These are phyloP conservation scores for Trichosporon faecale DNA, from an alignment of 1,284 basidiomycete species.

Conservation along the genomic window DNA sequence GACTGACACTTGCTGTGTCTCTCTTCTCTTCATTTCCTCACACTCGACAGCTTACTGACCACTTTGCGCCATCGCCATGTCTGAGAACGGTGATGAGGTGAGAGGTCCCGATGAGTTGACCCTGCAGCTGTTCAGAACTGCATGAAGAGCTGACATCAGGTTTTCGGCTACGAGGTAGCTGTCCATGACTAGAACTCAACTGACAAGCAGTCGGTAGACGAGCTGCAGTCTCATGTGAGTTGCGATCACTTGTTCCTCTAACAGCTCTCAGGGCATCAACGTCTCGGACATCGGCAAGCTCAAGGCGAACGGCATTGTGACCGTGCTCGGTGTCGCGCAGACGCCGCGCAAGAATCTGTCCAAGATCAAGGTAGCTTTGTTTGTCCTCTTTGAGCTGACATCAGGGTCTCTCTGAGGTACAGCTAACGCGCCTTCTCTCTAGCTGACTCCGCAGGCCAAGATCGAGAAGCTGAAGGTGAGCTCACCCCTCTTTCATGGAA, in stretches of 20 bases:
- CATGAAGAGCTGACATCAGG: conserved; percentile 2
- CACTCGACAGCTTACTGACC: conserved; percentile 1
- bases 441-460: conserved; percentile 60
- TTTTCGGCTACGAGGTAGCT: conserved; percentile 29
- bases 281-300: conserved; percentile 90
- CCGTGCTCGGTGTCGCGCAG: conserved; percentile 56
- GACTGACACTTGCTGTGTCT: not conserved
- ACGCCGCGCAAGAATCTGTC: conserved; percentile 79
- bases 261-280: conserved; percentile 72
- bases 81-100: conserved; percentile 38
- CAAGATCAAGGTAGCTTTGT: conserved; percentile 73
- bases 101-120: conserved; percentile 9
- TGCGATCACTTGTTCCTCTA: conserved; percentile 10
- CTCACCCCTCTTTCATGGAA: not conserved
- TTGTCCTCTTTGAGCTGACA: not conserved
- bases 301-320: conserved; percentile 61
- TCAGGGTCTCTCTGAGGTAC: conserved; percentile 47
- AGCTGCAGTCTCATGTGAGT: conserved; percentile 80
- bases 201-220: conserved; percentile 67
- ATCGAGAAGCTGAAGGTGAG: conserved; percentile 89
- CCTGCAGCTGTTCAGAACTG: not conserved
- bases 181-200: not conserved
- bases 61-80: conserved; percentile 24
- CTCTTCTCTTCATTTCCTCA: conserved; percentile 4
- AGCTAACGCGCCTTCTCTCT: not conserved